Base-by-base conservation (phyloP, 768 basidiomycete genomes). In the Chlorophyllum brunneum region DNA sequence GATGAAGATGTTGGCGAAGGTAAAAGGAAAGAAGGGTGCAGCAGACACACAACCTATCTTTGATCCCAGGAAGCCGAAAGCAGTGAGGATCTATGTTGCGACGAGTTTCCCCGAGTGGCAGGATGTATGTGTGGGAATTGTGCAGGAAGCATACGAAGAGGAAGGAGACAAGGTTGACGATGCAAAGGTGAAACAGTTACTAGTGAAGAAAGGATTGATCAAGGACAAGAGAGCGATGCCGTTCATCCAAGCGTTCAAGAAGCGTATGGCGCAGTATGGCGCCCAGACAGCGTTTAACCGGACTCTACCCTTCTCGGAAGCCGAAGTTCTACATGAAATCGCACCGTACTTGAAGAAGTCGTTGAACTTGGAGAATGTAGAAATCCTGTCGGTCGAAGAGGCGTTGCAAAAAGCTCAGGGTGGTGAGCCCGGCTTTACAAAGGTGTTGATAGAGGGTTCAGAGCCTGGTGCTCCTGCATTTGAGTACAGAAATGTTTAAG, bases 161-260 rank as follows among this genome's bases (percentile, higher is more conserved):
- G 69, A 71, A 48, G 71, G 72, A 23, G 78, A 82, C 53, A 79
- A 75, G 59, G 86, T 98, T 29, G 91, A 99, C 63, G 94, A 98
- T 63, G 82, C 71, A 31, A 85, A 83, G 66, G 81, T 95, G 45
- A 79, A 85, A 65, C 74, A 82, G 60, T 59, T 80, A 58, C 65
- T 98, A 65, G 77, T 76, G 7, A 75, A 81, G 64, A 77, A 75
- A 18, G 93, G 91, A 4, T 65, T 98, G 65, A 85, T 94, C 71
- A 98, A 97, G 78, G 93, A 98, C 72, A 98, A 98, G 75, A 82
- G 85, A 37, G 80, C 80, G 36, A 98, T 98, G 95, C 95, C 95
- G 5, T 98, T 95, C 70, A 82, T 94, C 40, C 90, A 95, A 54
- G 71, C 77, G 26, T 89, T 98, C 84, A 95, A 97, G 89, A 91